Base-by-base conservation (phyloP, 768 basidiomycete genomes). In the Panaeolus papilionaceus region DNA sequence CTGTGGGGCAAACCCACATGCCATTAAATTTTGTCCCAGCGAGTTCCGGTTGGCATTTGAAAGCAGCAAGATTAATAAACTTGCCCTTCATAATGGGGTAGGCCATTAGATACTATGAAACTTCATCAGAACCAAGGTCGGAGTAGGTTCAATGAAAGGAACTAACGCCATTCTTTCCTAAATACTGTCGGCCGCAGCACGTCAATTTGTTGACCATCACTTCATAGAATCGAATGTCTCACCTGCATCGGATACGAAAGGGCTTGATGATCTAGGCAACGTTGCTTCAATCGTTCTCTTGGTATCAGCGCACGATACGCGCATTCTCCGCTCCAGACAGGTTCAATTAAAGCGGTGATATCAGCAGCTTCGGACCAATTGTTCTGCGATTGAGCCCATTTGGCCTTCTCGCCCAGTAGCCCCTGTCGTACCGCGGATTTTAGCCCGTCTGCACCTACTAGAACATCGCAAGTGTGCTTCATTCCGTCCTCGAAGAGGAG, bases 391-490 rank as follows among this genome's bases (percentile, higher is more conserved):
- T 75, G 79, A 61, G 79, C 76, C 70, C 75, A 69, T 51, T 74
- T 73, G 2, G 77, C 79, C 67, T 81, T 80, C 71, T 83, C 82
- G 61, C 69, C 71, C 62, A 85, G 68, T 54, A 86, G 70, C 4
- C 76, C 74, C 38, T 76, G 74, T 40, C 85, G 79, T 70, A 89
- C 85, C 66, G 79, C 80, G 38, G 89, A 90, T 76, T 86, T 87
- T 67, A 91, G 68, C 4, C 90, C 90, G 69, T 92, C 90, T n/a
- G 89, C 89, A 42, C 90, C 90, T 64, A 92, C 76, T 77, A 93
- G 84, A 11, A 92, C 73, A 73, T 92, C 90, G 72, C 89, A 92
- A 26, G 80, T 79, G 4, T 87, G 80, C 11, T 78, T 82, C 14
- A 88, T 80, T 47, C 88, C 89, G 71, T 92, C 92, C 69, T 85